phyloP scores from a whole-genome alignment of 192 early-diverging fungal species.

The Geranomyces variabilis region DNA sequence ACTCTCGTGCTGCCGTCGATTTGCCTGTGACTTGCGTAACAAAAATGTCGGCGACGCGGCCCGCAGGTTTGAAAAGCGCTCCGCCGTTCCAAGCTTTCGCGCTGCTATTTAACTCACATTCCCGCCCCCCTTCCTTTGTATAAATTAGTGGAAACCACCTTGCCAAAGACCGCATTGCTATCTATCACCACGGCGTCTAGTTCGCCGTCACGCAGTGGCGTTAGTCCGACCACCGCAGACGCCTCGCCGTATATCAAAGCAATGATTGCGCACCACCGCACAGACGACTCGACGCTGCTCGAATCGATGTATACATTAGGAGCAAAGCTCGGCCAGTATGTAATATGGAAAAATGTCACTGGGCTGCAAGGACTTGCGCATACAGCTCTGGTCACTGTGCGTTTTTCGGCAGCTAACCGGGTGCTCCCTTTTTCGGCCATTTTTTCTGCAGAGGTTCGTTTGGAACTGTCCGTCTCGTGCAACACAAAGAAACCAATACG shows the following conservation, averaged over 20 bases:
- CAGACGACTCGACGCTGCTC: constrained; percentile 1
- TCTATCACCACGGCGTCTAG: no score
- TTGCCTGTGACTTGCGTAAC: no score
- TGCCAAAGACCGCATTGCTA: no score
- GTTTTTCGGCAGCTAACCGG: neutral
- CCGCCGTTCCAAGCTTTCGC: no score
- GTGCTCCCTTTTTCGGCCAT: neutral
- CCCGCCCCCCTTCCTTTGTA: no score
- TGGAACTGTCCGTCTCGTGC: constrained; percentile 49
- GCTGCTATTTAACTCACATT: no score
- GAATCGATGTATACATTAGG: constrained; percentile 13
- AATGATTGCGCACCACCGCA: constrained; percentile 1
- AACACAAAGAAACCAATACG: constrained; percentile 37
- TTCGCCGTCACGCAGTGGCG: no score
- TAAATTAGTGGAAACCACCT: no score
- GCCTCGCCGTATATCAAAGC: neutral
- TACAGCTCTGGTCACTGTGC: neutral
- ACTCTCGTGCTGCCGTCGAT: no score
- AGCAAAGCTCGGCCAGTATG: constrained; percentile 28
- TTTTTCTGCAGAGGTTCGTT: constrained; percentile 49
- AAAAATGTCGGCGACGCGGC: no score
- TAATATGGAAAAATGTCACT: neutral
- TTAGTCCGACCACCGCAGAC: neutral
- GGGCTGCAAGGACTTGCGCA: neutral
- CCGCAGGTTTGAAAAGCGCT: no score